Percentiles rank a stretch among this genome's conserved stretches.
These are phyloP conservation scores for Cryphonectria carpinicola DNA, from an alignment of 2,329 filamentous ascomycete species.

Conservation along the genomic window DNA sequence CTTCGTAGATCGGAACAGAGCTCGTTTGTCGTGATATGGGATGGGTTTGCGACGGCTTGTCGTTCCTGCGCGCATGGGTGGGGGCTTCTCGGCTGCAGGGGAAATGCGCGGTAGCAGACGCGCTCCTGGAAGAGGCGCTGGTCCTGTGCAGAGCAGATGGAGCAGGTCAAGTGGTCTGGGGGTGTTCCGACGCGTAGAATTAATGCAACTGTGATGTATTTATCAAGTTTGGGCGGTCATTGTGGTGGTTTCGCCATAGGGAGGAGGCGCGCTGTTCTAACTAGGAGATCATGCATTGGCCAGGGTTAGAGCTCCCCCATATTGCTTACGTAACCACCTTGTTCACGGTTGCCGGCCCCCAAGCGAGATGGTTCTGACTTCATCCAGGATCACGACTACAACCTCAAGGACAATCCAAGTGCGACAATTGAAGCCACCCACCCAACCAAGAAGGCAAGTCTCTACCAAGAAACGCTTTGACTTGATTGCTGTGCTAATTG, in stretches of 20 bases:
- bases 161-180: background rate
- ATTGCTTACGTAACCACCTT: background rate
- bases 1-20: slow-evolving; percentile 5
- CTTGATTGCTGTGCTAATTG: slow-evolving; percentile 22
- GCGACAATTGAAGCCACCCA: slow-evolving; percentile 13
- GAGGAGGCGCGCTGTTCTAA: background rate
- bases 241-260: slow-evolving; percentile 2
- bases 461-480: background rate
- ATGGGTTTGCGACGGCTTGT: slow-evolving; percentile 21
- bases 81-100: slow-evolving; percentile 8
- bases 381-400: background rate
- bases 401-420: background rate
- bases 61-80: slow-evolving; percentile 18
- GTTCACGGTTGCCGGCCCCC: slow-evolving; percentile 10
- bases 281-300: background rate
- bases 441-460: slow-evolving; percentile 1
- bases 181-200: slow-evolving; percentile 5
- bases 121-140: slow-evolving; percentile 7
- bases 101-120: slow-evolving; percentile 17
- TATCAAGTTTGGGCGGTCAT: background rate
- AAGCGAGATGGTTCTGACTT: slow-evolving; percentile 1
- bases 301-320: slow-evolving; percentile 5
- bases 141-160: background rate
- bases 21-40: background rate
- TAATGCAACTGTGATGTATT: background rate